phyloP scores from a whole-genome alignment of 768 basidiomycete genomes.

The Exidia glandulosa region DNA sequence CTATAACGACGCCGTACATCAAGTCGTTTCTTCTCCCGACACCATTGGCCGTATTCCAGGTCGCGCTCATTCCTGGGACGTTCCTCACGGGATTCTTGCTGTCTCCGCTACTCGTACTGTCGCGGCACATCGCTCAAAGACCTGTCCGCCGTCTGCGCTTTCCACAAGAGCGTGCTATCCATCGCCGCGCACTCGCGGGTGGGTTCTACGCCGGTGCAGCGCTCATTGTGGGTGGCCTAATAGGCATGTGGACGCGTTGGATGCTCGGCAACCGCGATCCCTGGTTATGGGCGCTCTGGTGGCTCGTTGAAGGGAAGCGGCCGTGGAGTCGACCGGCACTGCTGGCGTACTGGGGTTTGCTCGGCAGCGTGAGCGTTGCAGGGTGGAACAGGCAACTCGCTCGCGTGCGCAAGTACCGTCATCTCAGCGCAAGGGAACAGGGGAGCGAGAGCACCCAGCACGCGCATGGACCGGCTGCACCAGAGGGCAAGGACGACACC shows the following conservation, averaged over 20 bases:
- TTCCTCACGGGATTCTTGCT: constrained; percentile 88
- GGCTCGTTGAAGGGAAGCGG: constrained; percentile 61
- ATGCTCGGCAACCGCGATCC: constrained; percentile 69
- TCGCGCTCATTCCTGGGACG: constrained; percentile 86
- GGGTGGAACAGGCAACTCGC: constrained; percentile 91
- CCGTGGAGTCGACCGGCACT: constrained; percentile 73
- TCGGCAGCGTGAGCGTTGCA: constrained; percentile 77
- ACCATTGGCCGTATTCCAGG: constrained; percentile 82
- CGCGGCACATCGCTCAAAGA: constrained; percentile 80
- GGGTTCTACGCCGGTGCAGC: constrained; percentile 73
- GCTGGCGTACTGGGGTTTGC: constrained; percentile 72
- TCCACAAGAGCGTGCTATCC: constrained; percentile 72
- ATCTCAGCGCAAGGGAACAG: constrained; percentile 2
- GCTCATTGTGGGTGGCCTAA: constrained; percentile 66
- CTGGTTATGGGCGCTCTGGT: constrained; percentile 76
- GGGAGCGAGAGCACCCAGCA: background rate
- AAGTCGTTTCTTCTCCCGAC: constrained; percentile 89
- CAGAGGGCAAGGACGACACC: constrained; percentile 29
- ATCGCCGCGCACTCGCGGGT: constrained; percentile 72
- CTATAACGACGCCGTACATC: constrained; percentile 68
- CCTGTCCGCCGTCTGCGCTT: constrained; percentile 71
- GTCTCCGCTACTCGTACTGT: constrained; percentile 86
- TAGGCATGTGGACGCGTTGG: constrained; percentile 92
- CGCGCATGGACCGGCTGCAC: constrained; percentile 1
- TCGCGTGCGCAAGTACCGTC: constrained; percentile 57